Evolutionary conservation across 192 early-diverging fungal species (phyloP).

Genomic region (Backusella mclennaniae): DNA sequence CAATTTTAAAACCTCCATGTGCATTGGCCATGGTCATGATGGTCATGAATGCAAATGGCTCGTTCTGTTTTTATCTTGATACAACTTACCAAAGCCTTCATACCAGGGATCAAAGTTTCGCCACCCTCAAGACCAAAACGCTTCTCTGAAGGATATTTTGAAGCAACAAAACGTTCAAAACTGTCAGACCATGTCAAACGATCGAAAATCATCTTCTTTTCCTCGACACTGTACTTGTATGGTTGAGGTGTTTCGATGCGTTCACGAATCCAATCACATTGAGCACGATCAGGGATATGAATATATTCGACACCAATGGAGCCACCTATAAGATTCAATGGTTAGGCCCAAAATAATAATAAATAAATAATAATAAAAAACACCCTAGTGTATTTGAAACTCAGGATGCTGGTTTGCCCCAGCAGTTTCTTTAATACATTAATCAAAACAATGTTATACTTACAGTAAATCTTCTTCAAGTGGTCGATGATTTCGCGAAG

Average conservation of each 20-base stretch:
- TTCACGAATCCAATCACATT: conserved; percentile 96
- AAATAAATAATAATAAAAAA: not conserved
- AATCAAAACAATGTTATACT: conserved; percentile 25
- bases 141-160: conserved; percentile 97
- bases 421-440: not conserved
- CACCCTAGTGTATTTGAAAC: not conserved
- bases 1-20: not conserved
- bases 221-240: conserved; percentile 84
- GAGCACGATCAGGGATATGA: conserved; percentile 93
- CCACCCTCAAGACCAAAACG: conserved; percentile 98
- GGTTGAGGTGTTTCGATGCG: conserved; percentile 90
- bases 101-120: conserved; percentile 95
- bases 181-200: conserved; percentile 96
- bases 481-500: conserved; percentile 87
- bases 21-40: too few relatives aligned
- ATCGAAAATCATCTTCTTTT: conserved; percentile 92
- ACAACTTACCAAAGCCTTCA: conserved; percentile 86
- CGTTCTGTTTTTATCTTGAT: too few relatives aligned
- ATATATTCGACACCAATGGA: conserved; percentile 98
- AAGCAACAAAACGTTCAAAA: conserved; percentile 95
- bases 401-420: not conserved
- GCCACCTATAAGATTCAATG: conserved; percentile 48
- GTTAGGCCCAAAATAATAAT: not conserved
- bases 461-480: conserved; percentile 87
- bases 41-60: too few relatives aligned